Percentiles rank a stretch among this genome's conserved stretches.
Evolutionary conservation across 2,329 filamentous ascomycete species (phyloP).

Genomic region (Cladosporium sphaerospermum): DNA sequence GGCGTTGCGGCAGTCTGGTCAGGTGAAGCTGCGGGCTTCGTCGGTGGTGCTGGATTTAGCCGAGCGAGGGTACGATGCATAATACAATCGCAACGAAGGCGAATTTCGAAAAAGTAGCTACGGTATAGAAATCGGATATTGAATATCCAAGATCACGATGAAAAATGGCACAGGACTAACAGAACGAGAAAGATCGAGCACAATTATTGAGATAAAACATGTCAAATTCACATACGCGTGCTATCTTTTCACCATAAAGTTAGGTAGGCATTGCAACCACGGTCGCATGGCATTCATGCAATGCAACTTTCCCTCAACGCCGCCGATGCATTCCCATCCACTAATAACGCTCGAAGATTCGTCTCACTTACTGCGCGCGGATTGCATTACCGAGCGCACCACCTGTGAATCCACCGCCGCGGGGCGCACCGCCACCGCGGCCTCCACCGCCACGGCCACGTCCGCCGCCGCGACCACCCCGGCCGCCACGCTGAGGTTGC

Average conservation of each 20-base stretch:
- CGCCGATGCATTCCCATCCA: slow-evolving; percentile 12
- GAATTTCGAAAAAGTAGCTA: too few species aligned
- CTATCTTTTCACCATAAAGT: slow-evolving; percentile 12
- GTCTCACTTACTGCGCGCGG: slow-evolving; percentile 35
- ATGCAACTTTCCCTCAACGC: slow-evolving; percentile 11
- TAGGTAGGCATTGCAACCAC: slow-evolving; percentile 10
- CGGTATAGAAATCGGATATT: too few species aligned
- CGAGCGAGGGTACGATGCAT: too few species aligned
- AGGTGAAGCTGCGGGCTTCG: too few species aligned
- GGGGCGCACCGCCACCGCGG: slow-evolving; percentile 48
- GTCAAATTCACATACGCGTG: slow-evolving; percentile 13
- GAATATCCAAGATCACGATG: too few species aligned
- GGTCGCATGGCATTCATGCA: slow-evolving; percentile 8
- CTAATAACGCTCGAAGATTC: slow-evolving; percentile 9
- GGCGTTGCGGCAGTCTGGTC: not conserved
- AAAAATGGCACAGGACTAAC: too few species aligned
- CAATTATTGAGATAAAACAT: not conserved
- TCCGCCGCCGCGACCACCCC: slow-evolving; percentile 48
- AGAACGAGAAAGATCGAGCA: too few species aligned
- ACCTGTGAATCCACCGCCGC: slow-evolving; percentile 78
- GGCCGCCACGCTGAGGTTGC: slow-evolving; percentile 68
- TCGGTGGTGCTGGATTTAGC: too few species aligned
- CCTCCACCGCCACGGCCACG: slow-evolving; percentile 53
- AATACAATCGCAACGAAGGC: too few species aligned
- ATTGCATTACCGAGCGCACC: slow-evolving; percentile 63